Evolutionary conservation across 257 asterid genomes (phyloP).

Genomic region (Jacaranda copaia): DNA sequence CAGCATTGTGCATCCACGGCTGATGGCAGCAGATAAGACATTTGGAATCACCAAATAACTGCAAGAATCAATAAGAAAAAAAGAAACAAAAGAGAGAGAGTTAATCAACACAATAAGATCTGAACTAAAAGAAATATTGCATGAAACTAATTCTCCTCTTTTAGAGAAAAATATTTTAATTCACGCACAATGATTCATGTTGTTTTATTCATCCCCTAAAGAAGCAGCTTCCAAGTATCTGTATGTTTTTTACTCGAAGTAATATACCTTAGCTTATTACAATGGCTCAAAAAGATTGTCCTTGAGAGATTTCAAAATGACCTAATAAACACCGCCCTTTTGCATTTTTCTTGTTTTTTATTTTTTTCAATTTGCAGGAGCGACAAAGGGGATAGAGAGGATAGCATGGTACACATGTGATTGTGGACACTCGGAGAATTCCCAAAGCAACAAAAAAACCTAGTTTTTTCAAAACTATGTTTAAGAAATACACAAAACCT

Average conservation of each 20-base stretch:
- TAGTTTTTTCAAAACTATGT: background rate
- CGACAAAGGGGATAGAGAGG: background rate
- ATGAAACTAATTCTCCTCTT: background rate
- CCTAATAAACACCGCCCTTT: background rate
- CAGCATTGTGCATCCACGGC: conserved; percentile 94
- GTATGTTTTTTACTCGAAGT: background rate
- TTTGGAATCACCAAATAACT: conserved; percentile 88
- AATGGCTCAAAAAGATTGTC: no score
- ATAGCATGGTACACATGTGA: conserved; percentile 5
- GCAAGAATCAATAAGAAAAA: conserved; percentile 25
- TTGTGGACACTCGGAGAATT: background rate
- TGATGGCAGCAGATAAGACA: conserved; percentile 92
- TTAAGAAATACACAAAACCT: background rate
- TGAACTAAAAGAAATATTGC: background rate
- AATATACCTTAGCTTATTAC: background rate
- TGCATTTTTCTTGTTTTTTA: background rate
- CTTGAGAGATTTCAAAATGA: background rate
- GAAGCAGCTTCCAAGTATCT: background rate
- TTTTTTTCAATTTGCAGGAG: background rate
- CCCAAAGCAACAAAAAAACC: background rate
- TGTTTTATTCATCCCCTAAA: background rate
- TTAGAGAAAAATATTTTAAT: background rate
- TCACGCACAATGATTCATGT: conserved; percentile 5
- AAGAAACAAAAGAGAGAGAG: conserved; percentile 6
- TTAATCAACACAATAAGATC: background rate